Evolutionary conservation across 108 stramenopile species (phyloP).

Genomic region (Fragilariopsis cylindrus): DNA sequence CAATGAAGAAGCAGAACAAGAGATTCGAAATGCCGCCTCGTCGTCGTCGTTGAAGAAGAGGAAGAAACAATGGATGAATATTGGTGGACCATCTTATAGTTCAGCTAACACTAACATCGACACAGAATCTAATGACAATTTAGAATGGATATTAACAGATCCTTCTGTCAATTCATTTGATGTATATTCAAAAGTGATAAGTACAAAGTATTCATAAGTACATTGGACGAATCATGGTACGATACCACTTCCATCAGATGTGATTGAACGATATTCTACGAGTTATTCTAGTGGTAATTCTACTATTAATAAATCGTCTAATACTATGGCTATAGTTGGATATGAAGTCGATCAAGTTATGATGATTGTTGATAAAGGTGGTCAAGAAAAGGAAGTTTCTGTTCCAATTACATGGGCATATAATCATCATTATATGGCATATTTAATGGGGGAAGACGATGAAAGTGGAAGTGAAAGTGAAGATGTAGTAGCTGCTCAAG

Average conservation of each 20-base stretch:
- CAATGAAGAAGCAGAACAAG: no score
- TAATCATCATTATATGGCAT: constrained; percentile 48
- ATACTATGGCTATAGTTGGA: constrained; percentile 42
- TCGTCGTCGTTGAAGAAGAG: not conserved
- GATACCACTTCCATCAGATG: constrained; percentile 33
- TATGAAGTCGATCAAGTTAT: constrained; percentile 50
- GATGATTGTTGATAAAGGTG: constrained; percentile 4
- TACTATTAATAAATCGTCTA: not conserved
- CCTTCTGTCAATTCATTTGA: constrained; percentile 31
- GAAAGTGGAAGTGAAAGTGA: not conserved
- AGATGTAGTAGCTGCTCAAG: not conserved
- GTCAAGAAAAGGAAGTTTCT: constrained; percentile 30
- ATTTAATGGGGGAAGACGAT: constrained; percentile 4
- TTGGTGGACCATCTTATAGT: constrained; percentile 4
- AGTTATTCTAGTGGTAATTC: not conserved
- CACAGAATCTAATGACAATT: not conserved
- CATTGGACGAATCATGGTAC: constrained; percentile 38
- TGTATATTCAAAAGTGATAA: constrained; percentile 33
- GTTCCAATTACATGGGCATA: constrained; percentile 52
- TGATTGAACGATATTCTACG: constrained; percentile 35
- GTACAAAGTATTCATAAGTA: constrained; percentile 31
- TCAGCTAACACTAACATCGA: constrained; percentile 17
- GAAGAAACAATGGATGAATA: constrained; percentile 24
- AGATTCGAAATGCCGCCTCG: no score
- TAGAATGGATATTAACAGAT: constrained; percentile 6